A percentile compares a stretch with the other conserved stretches of the same genome.
Conservation (phyloP, 1,284 basidiomycete genomes). For the Melampsora larici-populina region DNA sequence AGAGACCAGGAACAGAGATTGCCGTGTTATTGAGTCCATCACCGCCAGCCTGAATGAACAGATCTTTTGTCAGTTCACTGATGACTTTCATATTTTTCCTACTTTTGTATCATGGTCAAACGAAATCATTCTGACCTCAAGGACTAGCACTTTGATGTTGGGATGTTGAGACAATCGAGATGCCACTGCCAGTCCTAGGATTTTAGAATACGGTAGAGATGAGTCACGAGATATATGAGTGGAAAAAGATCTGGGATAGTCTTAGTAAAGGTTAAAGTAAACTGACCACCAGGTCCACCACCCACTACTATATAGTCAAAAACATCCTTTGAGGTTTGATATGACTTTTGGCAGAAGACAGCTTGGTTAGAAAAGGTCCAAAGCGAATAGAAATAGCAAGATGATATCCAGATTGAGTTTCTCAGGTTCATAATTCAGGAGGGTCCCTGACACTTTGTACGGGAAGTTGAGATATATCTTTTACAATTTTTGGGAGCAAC, state of each 20-base stretch:
- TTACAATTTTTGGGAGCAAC: too few relatives aligned
- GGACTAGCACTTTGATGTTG: constrained; percentile 5
- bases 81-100: neutral
- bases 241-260: neutral
- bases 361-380: too few relatives aligned
- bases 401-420: too few relatives aligned
- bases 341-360: too few relatives aligned
- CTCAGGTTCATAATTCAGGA: too few relatives aligned
- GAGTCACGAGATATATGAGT: neutral
- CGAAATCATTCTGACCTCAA: constrained; percentile 13
- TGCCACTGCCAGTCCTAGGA: constrained; percentile 21
- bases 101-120: neutral
- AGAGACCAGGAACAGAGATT: constrained; percentile 13
- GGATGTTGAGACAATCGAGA: constrained; percentile 25
- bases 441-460: too few relatives aligned
- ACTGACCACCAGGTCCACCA: constrained; percentile 22
- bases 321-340: neutral
- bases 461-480: too few relatives aligned
- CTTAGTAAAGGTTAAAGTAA: neutral
- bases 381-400: too few relatives aligned
- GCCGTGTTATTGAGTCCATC: constrained; percentile 21
- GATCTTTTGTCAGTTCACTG: neutral
- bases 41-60: constrained; percentile 24
- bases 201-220: neutral
- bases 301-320: constrained; percentile 35